These are phyloP conservation scores for Phycomyces blakesleeanus DNA, from an alignment of 192 early-diverging fungal genomes.

Conservation along the genomic window DNA sequence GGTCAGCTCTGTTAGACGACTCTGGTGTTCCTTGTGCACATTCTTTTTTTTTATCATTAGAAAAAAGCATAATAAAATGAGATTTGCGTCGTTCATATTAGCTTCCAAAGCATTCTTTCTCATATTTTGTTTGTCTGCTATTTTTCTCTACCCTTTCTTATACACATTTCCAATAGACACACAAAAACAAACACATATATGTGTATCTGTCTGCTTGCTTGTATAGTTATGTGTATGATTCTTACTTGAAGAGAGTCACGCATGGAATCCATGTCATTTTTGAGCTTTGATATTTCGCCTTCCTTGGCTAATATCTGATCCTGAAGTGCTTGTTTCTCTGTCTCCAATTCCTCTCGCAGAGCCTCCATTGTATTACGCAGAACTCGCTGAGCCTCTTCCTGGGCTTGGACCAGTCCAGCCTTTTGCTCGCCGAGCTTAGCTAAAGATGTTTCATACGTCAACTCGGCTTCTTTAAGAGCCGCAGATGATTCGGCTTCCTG, in stretches of 20 bases:
- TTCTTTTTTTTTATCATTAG: too few relatives aligned
- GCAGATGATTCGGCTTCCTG: slow-evolving; percentile 1
- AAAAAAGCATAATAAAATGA: neutral
- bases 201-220: too few relatives aligned
- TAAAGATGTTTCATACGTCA: too few relatives aligned
- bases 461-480: neutral
- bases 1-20: slow-evolving; percentile 15
- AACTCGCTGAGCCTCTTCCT: slow-evolving; percentile 12
- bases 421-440: slow-evolving; percentile 15
- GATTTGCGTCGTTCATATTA: neutral
- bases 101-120: neutral
- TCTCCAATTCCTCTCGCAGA: slow-evolving; percentile 20
- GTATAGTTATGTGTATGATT: too few relatives aligned
- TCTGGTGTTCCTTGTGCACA: slow-evolving; percentile 30
- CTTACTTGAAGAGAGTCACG: slow-evolving; percentile 14
- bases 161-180: too few relatives aligned
- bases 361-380: slow-evolving; percentile 18
- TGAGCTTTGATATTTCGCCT: slow-evolving; percentile 1
- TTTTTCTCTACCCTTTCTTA: too few relatives aligned
- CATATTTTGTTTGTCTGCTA: neutral
- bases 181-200: too few relatives aligned
- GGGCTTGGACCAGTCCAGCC: neutral
- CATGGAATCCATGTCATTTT: slow-evolving; percentile 16
- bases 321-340: slow-evolving; percentile 17
- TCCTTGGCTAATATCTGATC: slow-evolving; percentile 8